These are phyloP conservation scores for Saccharomycopsis olivae DNA, from an alignment of 805 yeast genomes.

Conservation along the genomic window DNA sequence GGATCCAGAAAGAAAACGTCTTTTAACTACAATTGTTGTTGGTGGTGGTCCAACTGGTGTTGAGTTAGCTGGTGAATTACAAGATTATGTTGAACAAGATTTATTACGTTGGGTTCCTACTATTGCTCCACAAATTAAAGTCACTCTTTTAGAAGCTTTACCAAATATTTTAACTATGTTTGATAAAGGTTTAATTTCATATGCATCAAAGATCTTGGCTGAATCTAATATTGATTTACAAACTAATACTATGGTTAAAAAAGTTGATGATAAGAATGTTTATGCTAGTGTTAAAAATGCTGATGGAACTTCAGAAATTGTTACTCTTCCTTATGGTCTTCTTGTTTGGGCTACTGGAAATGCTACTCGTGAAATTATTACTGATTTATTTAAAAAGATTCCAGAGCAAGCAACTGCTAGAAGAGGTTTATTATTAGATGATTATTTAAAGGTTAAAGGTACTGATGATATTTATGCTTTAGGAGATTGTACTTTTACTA, in stretches of 20 bases:
- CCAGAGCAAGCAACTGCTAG: conserved; percentile 76
- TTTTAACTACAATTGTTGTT: conserved; percentile 81
- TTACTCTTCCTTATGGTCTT: conserved; percentile 78
- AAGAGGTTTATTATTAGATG: conserved; percentile 84
- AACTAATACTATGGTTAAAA: conserved; percentile 82
- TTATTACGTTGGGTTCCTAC: conserved; percentile 82
- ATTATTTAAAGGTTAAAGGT: conserved; percentile 74
- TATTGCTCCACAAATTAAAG: conserved; percentile 70
- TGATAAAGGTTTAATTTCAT: conserved; percentile 56
- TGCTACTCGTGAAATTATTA: conserved; percentile 70
- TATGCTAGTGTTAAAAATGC: conserved; percentile 57
- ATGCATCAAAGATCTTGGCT: conserved; percentile 72
- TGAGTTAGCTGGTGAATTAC: conserved; percentile 92
- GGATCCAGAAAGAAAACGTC: conserved; percentile 72
- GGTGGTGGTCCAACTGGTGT: conserved; percentile 99
- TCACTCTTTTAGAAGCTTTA: conserved; percentile 80
- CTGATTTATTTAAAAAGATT: conserved; percentile 53
- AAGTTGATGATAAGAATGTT: conserved; percentile 63
- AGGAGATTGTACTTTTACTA: conserved; percentile 88
- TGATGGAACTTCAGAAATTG: conserved; percentile 41
- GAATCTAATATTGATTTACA: conserved; percentile 58
- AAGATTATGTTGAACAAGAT: conserved; percentile 90
- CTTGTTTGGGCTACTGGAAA: conserved; percentile 98
- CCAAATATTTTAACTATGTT: conserved; percentile 79
- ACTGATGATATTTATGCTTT: conserved; percentile 71